Evolutionary conservation across 805 yeast species (phyloP).

Genomic region (Candida adriatica): DNA sequence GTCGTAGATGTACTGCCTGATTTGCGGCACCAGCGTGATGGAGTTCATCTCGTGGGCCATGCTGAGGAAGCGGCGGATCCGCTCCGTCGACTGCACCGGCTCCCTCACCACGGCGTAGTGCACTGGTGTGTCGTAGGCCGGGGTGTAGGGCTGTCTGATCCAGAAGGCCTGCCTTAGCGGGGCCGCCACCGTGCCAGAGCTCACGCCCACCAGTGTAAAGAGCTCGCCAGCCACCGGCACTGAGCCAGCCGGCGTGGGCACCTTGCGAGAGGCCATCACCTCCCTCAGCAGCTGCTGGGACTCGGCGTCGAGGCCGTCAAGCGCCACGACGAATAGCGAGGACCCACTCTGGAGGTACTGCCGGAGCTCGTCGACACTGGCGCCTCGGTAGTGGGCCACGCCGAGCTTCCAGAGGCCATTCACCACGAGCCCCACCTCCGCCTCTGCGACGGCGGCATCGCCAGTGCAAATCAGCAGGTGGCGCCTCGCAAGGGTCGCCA

Average conservation of each 20-base stretch:
- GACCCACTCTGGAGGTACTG: neutral
- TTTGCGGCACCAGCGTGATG: conserved; percentile 36
- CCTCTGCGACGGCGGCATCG: conserved; percentile 9
- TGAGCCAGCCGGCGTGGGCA: neutral
- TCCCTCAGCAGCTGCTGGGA: conserved; percentile 4
- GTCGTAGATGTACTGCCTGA: conserved; percentile 49
- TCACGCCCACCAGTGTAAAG: conserved; percentile 18
- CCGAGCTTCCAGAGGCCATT: conserved; percentile 10
- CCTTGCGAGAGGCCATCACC: conserved; percentile 3
- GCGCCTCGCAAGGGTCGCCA: conserved; percentile 20
- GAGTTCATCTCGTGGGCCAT: conserved; percentile 3
- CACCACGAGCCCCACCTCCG: conserved; percentile 14
- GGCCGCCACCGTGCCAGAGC: conserved; percentile 11
- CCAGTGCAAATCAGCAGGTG: conserved; percentile 22
- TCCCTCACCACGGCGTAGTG: conserved; percentile 1
- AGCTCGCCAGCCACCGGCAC: conserved; percentile 3
- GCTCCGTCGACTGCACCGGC: conserved; percentile 1
- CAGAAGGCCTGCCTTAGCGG: conserved; percentile 24
- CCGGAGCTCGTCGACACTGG: neutral
- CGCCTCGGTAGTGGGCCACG: conserved; percentile 3
- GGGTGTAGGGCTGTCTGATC: conserved; percentile 26
- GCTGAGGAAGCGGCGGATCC: conserved; percentile 1
- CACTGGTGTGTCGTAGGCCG: conserved; percentile 2
- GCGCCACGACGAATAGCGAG: conserved; percentile 8
- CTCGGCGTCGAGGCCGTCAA: conserved; percentile 7